These are phyloP conservation scores for Aspergillus sp. DNA, from an alignment of 2,329 filamentous ascomycete species.

Conservation along the genomic window DNA sequence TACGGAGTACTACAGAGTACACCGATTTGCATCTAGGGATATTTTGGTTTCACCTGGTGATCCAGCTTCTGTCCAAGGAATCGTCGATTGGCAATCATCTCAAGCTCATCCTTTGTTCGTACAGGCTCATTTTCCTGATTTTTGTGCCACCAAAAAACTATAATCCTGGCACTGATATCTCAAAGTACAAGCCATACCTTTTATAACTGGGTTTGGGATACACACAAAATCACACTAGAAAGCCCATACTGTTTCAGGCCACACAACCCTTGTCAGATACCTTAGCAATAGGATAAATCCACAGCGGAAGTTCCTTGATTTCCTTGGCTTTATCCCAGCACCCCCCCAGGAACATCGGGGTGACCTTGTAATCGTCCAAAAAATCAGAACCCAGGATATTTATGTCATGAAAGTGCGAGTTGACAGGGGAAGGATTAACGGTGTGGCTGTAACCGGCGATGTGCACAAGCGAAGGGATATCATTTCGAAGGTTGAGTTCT, in stretches of 20 bases:
- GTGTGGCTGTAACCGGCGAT: too few species aligned
- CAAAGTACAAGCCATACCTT: neutral
- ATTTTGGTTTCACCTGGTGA: constrained; percentile 16
- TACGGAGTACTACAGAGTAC: too few species aligned
- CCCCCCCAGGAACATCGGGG: neutral
- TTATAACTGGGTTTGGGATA: neutral
- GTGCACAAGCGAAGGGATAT: too few species aligned
- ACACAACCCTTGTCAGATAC: neutral
- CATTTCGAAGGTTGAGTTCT: too few species aligned
- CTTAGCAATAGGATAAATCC: neutral
- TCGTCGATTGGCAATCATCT: constrained; percentile 21
- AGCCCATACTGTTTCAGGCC: neutral
- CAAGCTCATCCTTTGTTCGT: constrained; percentile 14
- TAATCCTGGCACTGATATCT: too few species aligned
- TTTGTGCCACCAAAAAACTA: neutral
- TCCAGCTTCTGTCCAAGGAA: constrained; percentile 13
- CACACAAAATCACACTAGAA: neutral
- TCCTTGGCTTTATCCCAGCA: neutral
- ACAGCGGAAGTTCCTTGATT: neutral
- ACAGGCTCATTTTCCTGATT: constrained; percentile 15
- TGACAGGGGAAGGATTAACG: too few species aligned
- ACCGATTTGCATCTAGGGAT: constrained; percentile 14
- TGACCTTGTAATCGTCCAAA: too few species aligned
- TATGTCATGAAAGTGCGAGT: too few species aligned
- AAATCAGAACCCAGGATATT: too few species aligned